Base-by-base conservation (phyloP, 257 asterid genomes). In the Sherardia arvensis region DNA sequence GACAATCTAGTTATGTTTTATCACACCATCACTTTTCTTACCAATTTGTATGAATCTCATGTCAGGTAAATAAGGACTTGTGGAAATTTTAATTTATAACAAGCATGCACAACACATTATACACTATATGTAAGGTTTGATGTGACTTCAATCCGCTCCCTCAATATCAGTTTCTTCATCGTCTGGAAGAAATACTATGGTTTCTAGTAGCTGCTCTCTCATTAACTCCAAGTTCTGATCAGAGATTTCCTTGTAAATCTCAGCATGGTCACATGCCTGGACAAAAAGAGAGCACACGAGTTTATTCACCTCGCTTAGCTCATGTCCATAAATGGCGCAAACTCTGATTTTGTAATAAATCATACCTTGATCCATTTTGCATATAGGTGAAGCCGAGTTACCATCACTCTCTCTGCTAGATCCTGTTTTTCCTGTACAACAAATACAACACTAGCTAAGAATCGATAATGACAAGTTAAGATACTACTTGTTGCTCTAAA, bases 341-440 rank as follows among this genome's bases (percentile, higher is more conserved):
- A n/a, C n/a, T n/a, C n/a, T n/a, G n/a, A n/a, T n/a, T n/a, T n/a
- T n/a, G n/a, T 4, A 43, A 15, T 43, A 17, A 23, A 54, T 17
- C 56, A 32, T 74, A 87, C 95, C 90, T 85, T 78, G 45, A 87
- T 87, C 93, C 95, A 83, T 73, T 74, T 79, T 5, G 79, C 79
- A 29, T 84, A 87, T 7, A 87, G 76, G 72, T 75, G 79, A 61
- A 87, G 91, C 20, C 92, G 83, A 1, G 95, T 87, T 53, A 82
- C 71, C 95, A 87, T 84, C 72, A 83, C 95, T 81, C 93, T 77
- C 71, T 84, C 90, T 53, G 88, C 93, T 68, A 87, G 90, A 53
- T 81, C 87, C 68, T 74, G 85, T 29, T 80, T 79, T 75, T 87
- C 95, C 93, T 85, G 85, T 3, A 43, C 20, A 38, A 33, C 55